phyloP scores from a whole-genome alignment of 2,329 filamentous ascomycete species.

The Xylariaceae sp. region DNA sequence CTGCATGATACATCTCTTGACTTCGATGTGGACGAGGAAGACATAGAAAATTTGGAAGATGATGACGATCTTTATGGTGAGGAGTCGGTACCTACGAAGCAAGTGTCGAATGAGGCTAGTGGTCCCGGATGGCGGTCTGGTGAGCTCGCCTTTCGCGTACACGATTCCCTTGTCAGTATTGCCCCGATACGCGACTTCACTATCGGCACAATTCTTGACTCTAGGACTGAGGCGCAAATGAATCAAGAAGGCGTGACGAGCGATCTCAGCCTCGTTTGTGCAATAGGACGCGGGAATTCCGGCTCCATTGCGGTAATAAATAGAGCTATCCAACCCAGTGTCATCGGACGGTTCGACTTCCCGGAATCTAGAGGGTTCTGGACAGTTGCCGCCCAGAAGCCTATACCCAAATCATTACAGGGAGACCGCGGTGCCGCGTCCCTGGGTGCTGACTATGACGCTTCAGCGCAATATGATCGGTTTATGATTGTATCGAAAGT shows the following conservation, averaged over 20 bases:
- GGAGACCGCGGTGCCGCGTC: slow-evolving; percentile 47
- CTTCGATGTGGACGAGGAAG: slow-evolving; percentile 49
- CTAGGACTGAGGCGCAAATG: slow-evolving; percentile 44
- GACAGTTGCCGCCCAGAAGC: slow-evolving; percentile 69
- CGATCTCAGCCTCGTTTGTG: slow-evolving; percentile 56
- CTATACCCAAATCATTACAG: slow-evolving; percentile 57
- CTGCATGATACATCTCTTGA: slow-evolving; percentile 51
- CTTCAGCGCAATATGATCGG: slow-evolving; percentile 63
- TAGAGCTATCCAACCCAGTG: slow-evolving; percentile 68
- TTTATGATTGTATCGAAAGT: slow-evolving; percentile 80
- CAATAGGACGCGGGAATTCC: slow-evolving; percentile 60
- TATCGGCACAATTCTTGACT: slow-evolving; percentile 54
- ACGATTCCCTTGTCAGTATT: slow-evolving; percentile 73
- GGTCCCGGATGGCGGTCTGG: slow-evolving; percentile 48
- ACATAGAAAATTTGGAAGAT: slow-evolving; percentile 57
- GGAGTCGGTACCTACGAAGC: slow-evolving; percentile 41
- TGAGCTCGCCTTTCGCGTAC: slow-evolving; percentile 68
- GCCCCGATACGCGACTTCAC: slow-evolving; percentile 75
- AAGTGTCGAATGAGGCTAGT: slow-evolving; percentile 36
- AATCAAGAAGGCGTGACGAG: slow-evolving; percentile 47
- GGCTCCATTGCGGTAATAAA: slow-evolving; percentile 73
- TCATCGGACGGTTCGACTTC: slow-evolving; percentile 66
- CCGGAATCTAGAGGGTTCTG: slow-evolving; percentile 73
- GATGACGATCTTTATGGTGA: slow-evolving; percentile 61
- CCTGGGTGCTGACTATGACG: slow-evolving; percentile 52